Base-by-base conservation (phyloP, 345 rosid genomes). In the Eucalyptus polyanthemos region DNA sequence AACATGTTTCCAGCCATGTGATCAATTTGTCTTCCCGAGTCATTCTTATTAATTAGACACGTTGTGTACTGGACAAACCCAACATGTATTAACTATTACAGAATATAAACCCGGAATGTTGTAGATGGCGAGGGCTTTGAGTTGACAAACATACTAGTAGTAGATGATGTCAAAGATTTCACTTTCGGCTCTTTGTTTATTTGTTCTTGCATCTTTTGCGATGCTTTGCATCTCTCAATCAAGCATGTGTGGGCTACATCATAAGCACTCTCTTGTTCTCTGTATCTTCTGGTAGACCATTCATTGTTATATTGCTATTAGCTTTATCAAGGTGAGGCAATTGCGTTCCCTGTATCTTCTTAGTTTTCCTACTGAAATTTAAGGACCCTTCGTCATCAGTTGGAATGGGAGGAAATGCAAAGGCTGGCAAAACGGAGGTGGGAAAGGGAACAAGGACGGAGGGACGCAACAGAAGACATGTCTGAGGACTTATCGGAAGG, bases 401-500 rank as follows among this genome's bases (percentile, higher is more conserved):
- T 97, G 92, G 99, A 97, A 88, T 94, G 93, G 94, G 98, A 97
- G 91, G 95, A 94, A 67, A 85, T 90, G 34, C 99, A 98, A 72
- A 88, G 97, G 86, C 72, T 92, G 91, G 94, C 97, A 6, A 89
- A 90, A 72, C 90, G 97, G 88, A 95, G 96, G 91, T 87, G 92
- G 95, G 99, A 97, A 88, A 92, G 96, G 47, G 99, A 97, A 92
- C 97, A 93, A 93, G 98, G 98, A 83, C 96, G 95, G 56, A 91
- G 90, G 91, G 99, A 97, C 86, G 99, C 95, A 12, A 95, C 98
- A 0, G 99, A 96, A 87, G 99, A 95, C 92, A 95, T 97, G 96
- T 94, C 94, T 2, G 99, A 97, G 90, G 99, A 97, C 95, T 93
- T 97, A 87, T 95, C 99, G 4, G 99, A 97, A 93, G 99, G 98